Conservation (phyloP, 495 filamentous ascomycete genomes). For the Letharia columbiana region DNA sequence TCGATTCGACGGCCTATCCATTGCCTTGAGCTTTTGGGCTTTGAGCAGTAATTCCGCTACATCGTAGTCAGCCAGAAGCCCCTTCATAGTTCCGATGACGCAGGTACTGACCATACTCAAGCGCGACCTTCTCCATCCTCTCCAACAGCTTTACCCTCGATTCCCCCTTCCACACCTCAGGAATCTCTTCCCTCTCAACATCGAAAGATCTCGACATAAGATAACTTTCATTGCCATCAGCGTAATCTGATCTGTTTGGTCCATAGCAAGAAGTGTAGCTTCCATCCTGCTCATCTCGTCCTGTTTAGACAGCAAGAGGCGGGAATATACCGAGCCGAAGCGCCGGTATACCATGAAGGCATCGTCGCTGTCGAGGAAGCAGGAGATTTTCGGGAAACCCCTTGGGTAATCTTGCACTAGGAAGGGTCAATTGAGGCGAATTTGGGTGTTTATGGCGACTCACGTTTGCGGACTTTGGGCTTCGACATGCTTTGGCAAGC, state of each 20-base stretch:
- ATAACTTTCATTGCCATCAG: slow-evolving; percentile 5
- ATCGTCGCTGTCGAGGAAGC: slow-evolving; percentile 27
- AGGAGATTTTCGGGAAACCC: slow-evolving; percentile 24
- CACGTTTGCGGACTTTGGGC: slow-evolving; percentile 18
- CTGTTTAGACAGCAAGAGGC: slow-evolving; percentile 25
- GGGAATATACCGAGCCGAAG: slow-evolving; percentile 24
- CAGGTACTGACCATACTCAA: slow-evolving; percentile 31
- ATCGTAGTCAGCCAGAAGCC: background rate
- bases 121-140: slow-evolving; percentile 27
- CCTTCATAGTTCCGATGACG: background rate
- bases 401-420: slow-evolving; percentile 24
- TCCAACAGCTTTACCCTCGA: slow-evolving; percentile 27
- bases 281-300: slow-evolving; percentile 26
- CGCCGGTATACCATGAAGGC: slow-evolving; percentile 26
- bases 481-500: background rate
- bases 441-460: background rate
- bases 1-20: slow-evolving; percentile 30
- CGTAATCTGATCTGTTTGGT: slow-evolving; percentile 18
- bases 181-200: slow-evolving; percentile 6
- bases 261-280: slow-evolving; percentile 16
- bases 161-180: background rate
- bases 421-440: background rate
- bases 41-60: slow-evolving; percentile 33
- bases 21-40: slow-evolving; percentile 28
- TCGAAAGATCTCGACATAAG: slow-evolving; percentile 15